Percentiles rank a stretch among this genome's conserved stretches.
Conservation (phyloP, 2,329 filamentous ascomycete genomes). For the Cladosporium sp. region DNA sequence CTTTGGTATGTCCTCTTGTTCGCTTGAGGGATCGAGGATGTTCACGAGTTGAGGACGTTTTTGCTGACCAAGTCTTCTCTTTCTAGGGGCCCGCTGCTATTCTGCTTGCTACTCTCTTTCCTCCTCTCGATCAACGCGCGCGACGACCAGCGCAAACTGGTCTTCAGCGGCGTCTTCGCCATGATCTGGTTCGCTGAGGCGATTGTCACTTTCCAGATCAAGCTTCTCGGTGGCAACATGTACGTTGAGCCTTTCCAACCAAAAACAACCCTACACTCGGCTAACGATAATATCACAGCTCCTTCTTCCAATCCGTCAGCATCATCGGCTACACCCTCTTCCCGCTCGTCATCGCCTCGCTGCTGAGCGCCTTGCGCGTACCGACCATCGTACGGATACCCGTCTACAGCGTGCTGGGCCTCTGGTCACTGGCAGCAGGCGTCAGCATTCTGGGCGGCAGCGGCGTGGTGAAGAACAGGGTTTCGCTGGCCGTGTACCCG, state of each 20-base stretch:
- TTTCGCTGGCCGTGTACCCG: conserved; percentile 90
- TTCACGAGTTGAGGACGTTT: conserved; percentile 7
- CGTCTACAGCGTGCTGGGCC: conserved; percentile 80
- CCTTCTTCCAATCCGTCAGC: conserved; percentile 95
- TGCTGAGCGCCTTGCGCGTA: conserved; percentile 79
- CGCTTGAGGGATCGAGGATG: neutral
- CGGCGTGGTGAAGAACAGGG: conserved; percentile 90
- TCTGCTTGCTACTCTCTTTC: conserved; percentile 83
- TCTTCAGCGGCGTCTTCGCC: conserved; percentile 95
- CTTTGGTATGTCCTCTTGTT: conserved; percentile 58
- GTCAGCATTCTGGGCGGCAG: conserved; percentile 95
- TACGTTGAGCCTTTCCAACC: conserved; percentile 61
- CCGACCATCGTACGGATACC: conserved; percentile 80
- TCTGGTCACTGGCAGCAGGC: conserved; percentile 91
- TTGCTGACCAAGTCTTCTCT: conserved; percentile 17
- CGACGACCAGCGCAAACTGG: conserved; percentile 74
- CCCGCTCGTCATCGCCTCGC: conserved; percentile 85
- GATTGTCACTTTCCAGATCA: conserved; percentile 96
- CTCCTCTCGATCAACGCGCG: conserved; percentile 80
- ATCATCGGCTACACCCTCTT: conserved; percentile 99
- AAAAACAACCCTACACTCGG: no score
- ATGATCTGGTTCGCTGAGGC: conserved; percentile 97
- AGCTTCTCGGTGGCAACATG: conserved; percentile 94
- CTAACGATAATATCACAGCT: conserved; percentile 54
- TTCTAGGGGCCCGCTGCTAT: conserved; percentile 81